Evolutionary conservation across 1,139 yeast species (phyloP).

Genomic region (Scheffersomyces quercinus): DNA sequence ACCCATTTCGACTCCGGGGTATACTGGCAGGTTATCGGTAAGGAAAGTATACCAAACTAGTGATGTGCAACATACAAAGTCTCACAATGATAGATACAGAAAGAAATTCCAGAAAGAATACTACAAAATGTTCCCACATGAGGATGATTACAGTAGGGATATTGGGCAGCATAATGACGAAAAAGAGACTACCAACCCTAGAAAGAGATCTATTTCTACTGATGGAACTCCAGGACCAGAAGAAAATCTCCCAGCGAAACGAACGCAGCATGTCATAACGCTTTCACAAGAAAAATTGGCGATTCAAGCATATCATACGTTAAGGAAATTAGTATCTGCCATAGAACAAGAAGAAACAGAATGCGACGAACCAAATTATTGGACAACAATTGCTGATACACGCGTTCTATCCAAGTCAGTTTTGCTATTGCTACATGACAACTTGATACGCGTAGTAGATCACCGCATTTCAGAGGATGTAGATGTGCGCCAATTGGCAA

Average conservation of each 20-base stretch:
- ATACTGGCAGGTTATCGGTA: constrained; percentile 11
- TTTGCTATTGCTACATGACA: constrained; percentile 5
- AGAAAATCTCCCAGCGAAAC: constrained; percentile 1
- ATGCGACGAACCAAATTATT: constrained; percentile 1
- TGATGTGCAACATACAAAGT: constrained; percentile 2
- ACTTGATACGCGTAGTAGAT: constrained; percentile 4
- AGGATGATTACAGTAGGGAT: background rate
- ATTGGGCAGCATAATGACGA: background rate
- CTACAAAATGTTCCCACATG: background rate
- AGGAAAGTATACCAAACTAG: constrained; percentile 11
- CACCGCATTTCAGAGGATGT: constrained; percentile 4
- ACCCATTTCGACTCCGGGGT: background rate
- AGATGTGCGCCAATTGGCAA: constrained; percentile 4
- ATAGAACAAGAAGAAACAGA: constrained; percentile 1
- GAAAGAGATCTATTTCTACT: background rate
- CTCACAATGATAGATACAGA: constrained; percentile 13
- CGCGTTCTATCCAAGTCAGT: constrained; percentile 4
- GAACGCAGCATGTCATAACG: constrained; percentile 5
- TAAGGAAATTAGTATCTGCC: background rate
- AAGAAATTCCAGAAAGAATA: constrained; percentile 9
- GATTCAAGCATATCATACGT: background rate
- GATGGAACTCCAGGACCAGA: background rate
- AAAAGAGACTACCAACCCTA: background rate
- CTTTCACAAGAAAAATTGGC: background rate
- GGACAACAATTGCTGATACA: constrained; percentile 5